Base-by-base conservation (phyloP, 202 grass and related monocot genomes). In the Elaeis oleifera region DNA sequence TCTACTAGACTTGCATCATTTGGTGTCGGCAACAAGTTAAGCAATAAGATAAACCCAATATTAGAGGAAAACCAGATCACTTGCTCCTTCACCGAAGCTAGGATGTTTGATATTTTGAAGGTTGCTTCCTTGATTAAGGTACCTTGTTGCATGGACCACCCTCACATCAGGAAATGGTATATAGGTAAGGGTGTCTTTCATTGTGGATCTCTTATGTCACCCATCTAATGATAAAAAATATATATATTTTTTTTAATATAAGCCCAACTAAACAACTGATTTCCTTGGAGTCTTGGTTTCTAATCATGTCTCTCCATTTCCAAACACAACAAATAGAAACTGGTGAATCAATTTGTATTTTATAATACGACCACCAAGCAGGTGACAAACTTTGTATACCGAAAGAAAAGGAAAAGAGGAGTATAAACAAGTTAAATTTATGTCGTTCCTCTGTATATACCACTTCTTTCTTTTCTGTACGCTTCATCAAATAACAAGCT, bases 1-100 rank as follows among this genome's bases (percentile, higher is more conserved):
- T 75, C 71, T 71, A 57, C 60, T 48, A 23, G 72, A 19, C 15
- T 87, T 84, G 78, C 86, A 80, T 87, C 83, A 95, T 50, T 87
- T 78, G 65, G 27, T 77, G 69, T 67, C 65, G 39, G 59, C 71
- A 82, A 84, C 65, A 90, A 81, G 86, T 71, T 79, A 90, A 84
- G 69, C 67, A 75, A 62, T 61, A 76, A 19, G 60, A 44, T 44
- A 44, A 13, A 44, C 36, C 32, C 16, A 14, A 25, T 4, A n/a
- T 62, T 56, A 70, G 69, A 60, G 54, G 54, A 76, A 17, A 28
- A 69, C 56, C 59, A 31, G 28, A 31, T 31, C 54, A 58, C 70
- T 76, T 53, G 39, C 22, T 72, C 36, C 36, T 44, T 44, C 51
- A 56, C 26, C 66, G 3, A 39, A 67, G 51, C 72, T 65, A 44